These are phyloP conservation scores for Alternaria dauci DNA, from an alignment of 2,329 filamentous ascomycete species.

Conservation along the genomic window DNA sequence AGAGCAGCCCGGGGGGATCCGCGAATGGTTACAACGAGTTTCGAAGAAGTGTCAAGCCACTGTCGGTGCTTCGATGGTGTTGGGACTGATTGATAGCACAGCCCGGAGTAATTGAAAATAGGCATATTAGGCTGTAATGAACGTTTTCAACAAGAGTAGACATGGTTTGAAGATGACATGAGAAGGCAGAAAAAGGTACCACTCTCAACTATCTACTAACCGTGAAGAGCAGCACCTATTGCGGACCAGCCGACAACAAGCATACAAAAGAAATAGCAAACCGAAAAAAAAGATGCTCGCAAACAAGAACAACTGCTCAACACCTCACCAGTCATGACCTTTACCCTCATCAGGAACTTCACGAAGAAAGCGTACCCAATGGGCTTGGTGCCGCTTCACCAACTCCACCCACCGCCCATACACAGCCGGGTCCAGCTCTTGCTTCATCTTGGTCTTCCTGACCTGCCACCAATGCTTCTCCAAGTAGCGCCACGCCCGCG, in stretches of 20 bases:
- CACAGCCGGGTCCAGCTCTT: neutral
- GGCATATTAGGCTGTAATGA: neutral
- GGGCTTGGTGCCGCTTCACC: neutral
- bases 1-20: neutral
- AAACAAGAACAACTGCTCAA: neutral
- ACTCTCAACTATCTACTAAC: constrained; percentile 2
- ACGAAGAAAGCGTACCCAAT: neutral
- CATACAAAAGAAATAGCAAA: neutral
- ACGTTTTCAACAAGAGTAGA: neutral
- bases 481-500: neutral
- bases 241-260: constrained; percentile 5
- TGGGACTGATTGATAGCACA: neutral
- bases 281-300: neutral
- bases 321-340: neutral
- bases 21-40: neutral
- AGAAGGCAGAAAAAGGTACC: constrained; percentile 4
- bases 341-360: neutral
- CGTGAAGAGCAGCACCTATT: neutral
- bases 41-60: neutral
- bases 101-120: neutral
- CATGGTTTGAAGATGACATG: neutral
- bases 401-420: neutral
- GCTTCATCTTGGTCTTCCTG: neutral
- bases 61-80: neutral
- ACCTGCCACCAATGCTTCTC: neutral